Percentiles rank a stretch among this genome's conserved stretches.
These are phyloP conservation scores for Russula foetens DNA, from an alignment of 768 basidiomycete genomes.

Conservation along the genomic window DNA sequence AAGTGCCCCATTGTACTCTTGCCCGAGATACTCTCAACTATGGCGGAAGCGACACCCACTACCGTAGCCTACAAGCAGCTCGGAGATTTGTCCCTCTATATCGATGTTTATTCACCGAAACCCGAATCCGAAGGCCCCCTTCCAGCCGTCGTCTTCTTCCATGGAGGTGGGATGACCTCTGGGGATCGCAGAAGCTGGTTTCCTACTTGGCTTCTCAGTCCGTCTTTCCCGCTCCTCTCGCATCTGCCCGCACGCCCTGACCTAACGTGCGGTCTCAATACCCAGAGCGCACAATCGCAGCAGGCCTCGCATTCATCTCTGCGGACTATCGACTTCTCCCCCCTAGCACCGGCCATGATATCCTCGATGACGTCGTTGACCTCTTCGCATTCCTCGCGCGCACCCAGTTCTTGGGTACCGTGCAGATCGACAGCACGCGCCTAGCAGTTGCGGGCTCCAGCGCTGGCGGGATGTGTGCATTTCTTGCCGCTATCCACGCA, in stretches of 20 bases:
- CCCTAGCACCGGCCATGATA: conserved; percentile 44
- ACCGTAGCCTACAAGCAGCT: conserved; percentile 32
- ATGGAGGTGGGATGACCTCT: conserved; percentile 52
- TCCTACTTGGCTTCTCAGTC: conserved; percentile 56
- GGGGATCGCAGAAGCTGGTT: conserved; percentile 56
- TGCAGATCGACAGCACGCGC: conserved; percentile 33
- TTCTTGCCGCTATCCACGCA: conserved; percentile 49
- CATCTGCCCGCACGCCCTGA: neutral
- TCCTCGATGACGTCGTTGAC: conserved; percentile 50
- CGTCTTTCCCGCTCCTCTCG: conserved; percentile 12
- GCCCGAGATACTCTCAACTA: neutral
- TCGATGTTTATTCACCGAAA: conserved; percentile 36
- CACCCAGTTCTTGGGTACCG: neutral
- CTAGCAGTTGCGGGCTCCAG: conserved; percentile 51
- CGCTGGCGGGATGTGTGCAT: conserved; percentile 57
- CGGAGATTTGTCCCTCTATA: conserved; percentile 21
- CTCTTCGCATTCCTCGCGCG: conserved; percentile 40
- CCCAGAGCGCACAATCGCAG: conserved; percentile 37
- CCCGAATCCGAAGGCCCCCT: conserved; percentile 8
- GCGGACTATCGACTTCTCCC: conserved; percentile 56
- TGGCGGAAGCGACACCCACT: neutral
- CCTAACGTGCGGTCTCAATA: neutral
- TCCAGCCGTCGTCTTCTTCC: conserved; percentile 34
- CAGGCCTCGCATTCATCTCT: conserved; percentile 52
- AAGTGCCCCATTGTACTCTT: neutral